Percentiles rank a stretch among this genome's conserved stretches.
Conservation (phyloP, 139 green algal species). For the Micractinium sp. region DNA sequence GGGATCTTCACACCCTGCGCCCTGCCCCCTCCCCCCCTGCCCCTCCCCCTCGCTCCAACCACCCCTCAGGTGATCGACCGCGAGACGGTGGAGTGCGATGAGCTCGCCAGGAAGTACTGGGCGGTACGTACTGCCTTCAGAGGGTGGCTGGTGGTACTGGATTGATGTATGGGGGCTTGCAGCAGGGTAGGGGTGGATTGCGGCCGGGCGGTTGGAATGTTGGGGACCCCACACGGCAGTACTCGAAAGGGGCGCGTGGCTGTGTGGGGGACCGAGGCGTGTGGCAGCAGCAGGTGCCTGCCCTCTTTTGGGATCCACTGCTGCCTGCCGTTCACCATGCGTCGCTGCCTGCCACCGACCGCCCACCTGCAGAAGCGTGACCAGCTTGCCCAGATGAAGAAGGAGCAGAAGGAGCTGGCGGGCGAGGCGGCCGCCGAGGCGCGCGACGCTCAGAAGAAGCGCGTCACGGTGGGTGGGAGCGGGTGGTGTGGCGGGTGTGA, state of each 20-base stretch:
- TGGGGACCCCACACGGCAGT: too few relatives aligned
- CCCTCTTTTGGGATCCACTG: too few relatives aligned
- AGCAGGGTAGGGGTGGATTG: too few relatives aligned
- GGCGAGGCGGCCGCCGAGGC: conserved; percentile 34
- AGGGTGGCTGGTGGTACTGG: too few relatives aligned
- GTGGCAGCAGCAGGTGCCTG: too few relatives aligned
- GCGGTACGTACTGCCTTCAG: background rate
- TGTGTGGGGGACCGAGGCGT: too few relatives aligned
- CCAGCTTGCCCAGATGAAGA: background rate
- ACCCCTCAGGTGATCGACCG: background rate
- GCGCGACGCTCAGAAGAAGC: conserved; percentile 23
- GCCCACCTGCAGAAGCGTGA: conserved; percentile 30
- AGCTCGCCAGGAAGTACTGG: conserved; percentile 50
- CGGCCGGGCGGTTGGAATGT: too few relatives aligned
- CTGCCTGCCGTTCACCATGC: background rate
- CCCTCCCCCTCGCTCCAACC: background rate
- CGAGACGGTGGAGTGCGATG: conserved; percentile 39
- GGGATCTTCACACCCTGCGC: background rate
- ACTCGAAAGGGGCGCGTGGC: too few relatives aligned
- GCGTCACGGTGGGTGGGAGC: conserved; percentile 14
- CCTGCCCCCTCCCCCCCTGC: background rate
- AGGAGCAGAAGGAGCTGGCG: conserved; percentile 31
- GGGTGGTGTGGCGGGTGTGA: background rate
- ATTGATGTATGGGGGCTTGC: too few relatives aligned
- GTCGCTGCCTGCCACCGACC: background rate